Evolutionary conservation across 306 rosid species (phyloP).

Genomic region (Calophaca sinica): DNA sequence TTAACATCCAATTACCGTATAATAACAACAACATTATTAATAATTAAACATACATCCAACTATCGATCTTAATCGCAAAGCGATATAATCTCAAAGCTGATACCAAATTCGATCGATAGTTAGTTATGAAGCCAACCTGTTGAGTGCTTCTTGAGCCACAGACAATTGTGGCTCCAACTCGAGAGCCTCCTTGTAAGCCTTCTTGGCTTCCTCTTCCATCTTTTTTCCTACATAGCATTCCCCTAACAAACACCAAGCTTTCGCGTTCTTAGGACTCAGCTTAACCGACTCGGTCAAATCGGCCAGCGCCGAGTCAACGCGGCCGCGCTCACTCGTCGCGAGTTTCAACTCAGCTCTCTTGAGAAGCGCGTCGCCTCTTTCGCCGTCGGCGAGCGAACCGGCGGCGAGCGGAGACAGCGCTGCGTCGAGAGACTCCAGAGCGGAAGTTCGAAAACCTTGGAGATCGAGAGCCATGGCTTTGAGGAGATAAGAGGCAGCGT

Average conservation of each 20-base stretch:
- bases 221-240: slow-evolving; percentile 79
- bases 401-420: slow-evolving; percentile 80
- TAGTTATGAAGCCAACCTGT: slow-evolving; percentile 51
- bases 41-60: background rate
- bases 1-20: too few relatives aligned
- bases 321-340: slow-evolving; percentile 51
- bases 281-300: slow-evolving; percentile 70
- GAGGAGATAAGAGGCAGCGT: slow-evolving; percentile 86
- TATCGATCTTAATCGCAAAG: slow-evolving; percentile 13
- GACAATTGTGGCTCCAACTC: slow-evolving; percentile 57
- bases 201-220: slow-evolving; percentile 73
- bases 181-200: slow-evolving; percentile 76
- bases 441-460: slow-evolving; percentile 81
- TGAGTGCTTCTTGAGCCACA: slow-evolving; percentile 68
- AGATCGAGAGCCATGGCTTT: slow-evolving; percentile 73
- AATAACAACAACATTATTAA: background rate
- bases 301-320: slow-evolving; percentile 63
- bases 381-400: slow-evolving; percentile 59
- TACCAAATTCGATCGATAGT: background rate
- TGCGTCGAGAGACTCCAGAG: slow-evolving; percentile 74
- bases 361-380: slow-evolving; percentile 78
- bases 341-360: slow-evolving; percentile 83
- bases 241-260: slow-evolving; percentile 70
- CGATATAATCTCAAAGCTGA: slow-evolving; percentile 3
- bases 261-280: slow-evolving; percentile 63